These are phyloP conservation scores for Heliophila coronopifolia DNA, from an alignment of 441 rosid species.

Conservation along the genomic window DNA sequence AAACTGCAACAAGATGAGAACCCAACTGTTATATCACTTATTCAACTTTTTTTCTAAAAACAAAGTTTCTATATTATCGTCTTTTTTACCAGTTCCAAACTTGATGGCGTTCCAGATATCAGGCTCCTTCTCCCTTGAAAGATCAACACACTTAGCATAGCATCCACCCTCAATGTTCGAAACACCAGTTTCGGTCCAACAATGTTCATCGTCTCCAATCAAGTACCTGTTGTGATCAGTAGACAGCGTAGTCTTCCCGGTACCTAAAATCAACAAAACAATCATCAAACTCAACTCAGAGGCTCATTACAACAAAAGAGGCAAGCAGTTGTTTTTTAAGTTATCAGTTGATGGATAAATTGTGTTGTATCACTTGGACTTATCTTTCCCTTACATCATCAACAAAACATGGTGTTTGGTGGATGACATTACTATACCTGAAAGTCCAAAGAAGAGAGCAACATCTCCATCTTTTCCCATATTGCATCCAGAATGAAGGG, in stretches of 20 bases:
- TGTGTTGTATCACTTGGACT: not conserved
- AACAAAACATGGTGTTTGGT: not conserved
- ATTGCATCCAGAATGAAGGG: conserved; percentile 97
- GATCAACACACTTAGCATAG: conserved; percentile 95
- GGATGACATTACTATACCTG: conserved; percentile 69
- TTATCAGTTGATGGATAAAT: not conserved
- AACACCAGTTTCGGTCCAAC: conserved; percentile 88
- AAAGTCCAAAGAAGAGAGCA: conserved; percentile 98
- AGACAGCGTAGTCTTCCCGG: conserved; percentile 91
- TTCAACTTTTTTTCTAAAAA: not conserved
- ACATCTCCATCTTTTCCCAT: conserved; percentile 99
- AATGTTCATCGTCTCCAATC: conserved; percentile 93
- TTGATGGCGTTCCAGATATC: conserved; percentile 96
- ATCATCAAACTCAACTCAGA: conserved; percentile 18
- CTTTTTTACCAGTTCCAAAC: conserved; percentile 72
- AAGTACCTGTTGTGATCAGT: conserved; percentile 89
- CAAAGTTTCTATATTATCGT: not conserved
- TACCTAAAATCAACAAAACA: conserved; percentile 40
- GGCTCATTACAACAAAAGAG: not conserved
- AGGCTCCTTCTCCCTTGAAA: conserved; percentile 82
- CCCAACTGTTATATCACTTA: not conserved
- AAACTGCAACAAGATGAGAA: conserved; percentile 38
- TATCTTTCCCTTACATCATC: conserved; percentile 12
- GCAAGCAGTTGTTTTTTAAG: not conserved
- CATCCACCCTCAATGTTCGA: conserved; percentile 97